Evolutionary conservation across 2,329 filamentous ascomycete species (phyloP).

Genomic region (Phaeosphaeriaceae sp.): DNA sequence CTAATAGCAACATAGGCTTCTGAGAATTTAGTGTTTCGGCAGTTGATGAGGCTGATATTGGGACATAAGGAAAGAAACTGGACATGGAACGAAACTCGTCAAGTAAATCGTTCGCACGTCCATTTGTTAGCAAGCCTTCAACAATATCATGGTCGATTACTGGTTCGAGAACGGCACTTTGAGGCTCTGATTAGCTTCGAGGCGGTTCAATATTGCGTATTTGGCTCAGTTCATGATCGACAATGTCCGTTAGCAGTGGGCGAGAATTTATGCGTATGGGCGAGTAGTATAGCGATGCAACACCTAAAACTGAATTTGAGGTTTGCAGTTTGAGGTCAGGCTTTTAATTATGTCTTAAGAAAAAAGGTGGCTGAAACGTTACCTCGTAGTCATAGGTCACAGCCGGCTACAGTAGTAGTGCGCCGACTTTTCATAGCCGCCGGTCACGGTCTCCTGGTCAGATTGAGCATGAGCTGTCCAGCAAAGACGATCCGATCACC

Average conservation of each 20-base stretch:
- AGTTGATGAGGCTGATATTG: constrained; percentile 11
- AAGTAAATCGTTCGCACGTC: constrained; percentile 23
- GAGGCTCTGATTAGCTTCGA: not conserved
- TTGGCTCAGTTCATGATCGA: not conserved
- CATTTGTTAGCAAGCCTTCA: constrained; percentile 14
- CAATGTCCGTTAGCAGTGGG: not conserved
- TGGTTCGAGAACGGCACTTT: constrained; percentile 8
- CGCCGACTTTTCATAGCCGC: not conserved
- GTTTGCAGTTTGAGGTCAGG: too few relatives aligned
- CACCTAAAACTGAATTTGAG: too few relatives aligned
- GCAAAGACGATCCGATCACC: constrained; percentile 2
- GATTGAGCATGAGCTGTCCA: constrained; percentile 12
- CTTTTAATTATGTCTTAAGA: too few relatives aligned
- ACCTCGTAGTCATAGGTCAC: too few relatives aligned
- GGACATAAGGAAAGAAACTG: constrained; percentile 27
- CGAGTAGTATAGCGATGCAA: not conserved
- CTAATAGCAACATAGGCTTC: constrained; percentile 29
- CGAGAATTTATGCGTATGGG: not conserved
- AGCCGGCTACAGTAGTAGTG: not conserved
- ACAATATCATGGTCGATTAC: constrained; percentile 16
- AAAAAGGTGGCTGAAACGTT: too few relatives aligned
- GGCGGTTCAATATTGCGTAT: not conserved
- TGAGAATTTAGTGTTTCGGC: constrained; percentile 11
- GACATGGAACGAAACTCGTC: constrained; percentile 27
- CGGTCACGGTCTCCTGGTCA: constrained; percentile 9